Evolutionary conservation across 164 flowering plant species (phyloP).

Genomic region (Brasenia schreberi): DNA sequence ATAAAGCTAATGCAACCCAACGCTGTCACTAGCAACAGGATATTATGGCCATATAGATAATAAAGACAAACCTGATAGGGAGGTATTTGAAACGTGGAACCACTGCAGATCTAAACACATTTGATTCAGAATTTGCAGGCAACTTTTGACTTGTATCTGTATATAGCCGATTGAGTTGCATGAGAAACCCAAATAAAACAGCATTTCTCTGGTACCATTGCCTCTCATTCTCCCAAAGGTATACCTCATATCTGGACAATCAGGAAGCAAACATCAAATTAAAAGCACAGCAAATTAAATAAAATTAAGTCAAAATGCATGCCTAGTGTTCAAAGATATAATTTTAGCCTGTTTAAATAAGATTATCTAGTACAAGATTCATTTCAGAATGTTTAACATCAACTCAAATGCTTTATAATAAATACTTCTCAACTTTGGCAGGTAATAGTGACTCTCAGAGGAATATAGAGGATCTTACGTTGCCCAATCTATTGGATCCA

Average conservation of each 20-base stretch:
- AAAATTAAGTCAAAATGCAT: neutral
- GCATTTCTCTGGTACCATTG: slow-evolving; percentile 85
- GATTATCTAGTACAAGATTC: too few relatives aligned
- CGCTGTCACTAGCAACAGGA: too few relatives aligned
- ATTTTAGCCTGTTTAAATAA: neutral
- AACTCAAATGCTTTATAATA: too few relatives aligned
- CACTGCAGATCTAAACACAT: slow-evolving; percentile 76
- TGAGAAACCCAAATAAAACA: slow-evolving; percentile 92
- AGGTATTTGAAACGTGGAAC: slow-evolving; percentile 95
- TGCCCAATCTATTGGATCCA: slow-evolving; percentile 98
- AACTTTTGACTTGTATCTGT: slow-evolving; percentile 61
- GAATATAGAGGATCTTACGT: slow-evolving; percentile 46
- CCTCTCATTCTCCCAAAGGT: slow-evolving; percentile 91
- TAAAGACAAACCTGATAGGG: slow-evolving; percentile 72
- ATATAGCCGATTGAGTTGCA: slow-evolving; percentile 83
- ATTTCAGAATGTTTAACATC: too few relatives aligned
- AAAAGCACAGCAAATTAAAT: neutral
- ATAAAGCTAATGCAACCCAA: too few relatives aligned
- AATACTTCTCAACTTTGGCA: neutral
- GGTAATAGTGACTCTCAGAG: neutral
- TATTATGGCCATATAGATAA: too few relatives aligned
- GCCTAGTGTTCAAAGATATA: too few relatives aligned
- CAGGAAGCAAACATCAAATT: neutral
- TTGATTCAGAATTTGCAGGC: slow-evolving; percentile 74
- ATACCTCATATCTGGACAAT: slow-evolving; percentile 65